Percentiles rank a stretch among this genome's conserved stretches.
These are phyloP conservation scores for Leptodermis oblonga DNA, from an alignment of 257 asterid genomes.

Conservation along the genomic window DNA sequence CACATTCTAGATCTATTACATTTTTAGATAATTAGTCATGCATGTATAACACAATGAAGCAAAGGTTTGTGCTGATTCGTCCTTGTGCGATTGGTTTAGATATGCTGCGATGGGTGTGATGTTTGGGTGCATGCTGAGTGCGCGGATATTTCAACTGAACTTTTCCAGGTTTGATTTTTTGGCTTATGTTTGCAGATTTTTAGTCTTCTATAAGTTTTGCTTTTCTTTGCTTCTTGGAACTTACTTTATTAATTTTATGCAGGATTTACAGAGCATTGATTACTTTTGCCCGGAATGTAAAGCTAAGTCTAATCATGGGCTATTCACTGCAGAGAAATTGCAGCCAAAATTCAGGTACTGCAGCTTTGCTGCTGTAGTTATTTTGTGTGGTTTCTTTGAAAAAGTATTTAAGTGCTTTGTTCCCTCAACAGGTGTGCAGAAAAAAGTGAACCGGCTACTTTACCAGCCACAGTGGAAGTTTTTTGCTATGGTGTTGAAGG, in stretches of 20 bases:
- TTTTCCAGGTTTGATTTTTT: conserved; percentile 56
- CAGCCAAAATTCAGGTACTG: conserved; percentile 43
- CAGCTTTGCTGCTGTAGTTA: conserved; percentile 12
- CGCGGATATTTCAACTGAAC: conserved; percentile 49
- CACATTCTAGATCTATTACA: not conserved
- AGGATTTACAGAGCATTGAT: conserved; percentile 55
- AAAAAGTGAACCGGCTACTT: conserved; percentile 32
- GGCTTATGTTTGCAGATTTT: not conserved
- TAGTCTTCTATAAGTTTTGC: not conserved
- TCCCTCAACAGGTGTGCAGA: conserved; percentile 42
- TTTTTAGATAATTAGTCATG: no score
- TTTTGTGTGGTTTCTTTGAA: conserved; percentile 11
- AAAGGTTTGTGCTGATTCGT: no score
- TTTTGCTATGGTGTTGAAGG: conserved; percentile 80
- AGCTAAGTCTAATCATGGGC: conserved; percentile 35
- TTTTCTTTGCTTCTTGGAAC: not conserved
- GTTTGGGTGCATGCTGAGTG: conserved; percentile 98
- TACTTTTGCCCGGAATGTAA: conserved; percentile 91
- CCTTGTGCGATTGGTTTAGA: no score
- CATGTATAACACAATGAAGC: no score
- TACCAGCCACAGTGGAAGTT: conserved; percentile 59
- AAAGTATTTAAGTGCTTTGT: conserved; percentile 5
- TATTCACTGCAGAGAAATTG: conserved; percentile 28
- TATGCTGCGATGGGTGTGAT: conserved; percentile 87
- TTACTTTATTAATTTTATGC: conserved; percentile 18